phyloP scores from a whole-genome alignment of 192 early-diverging fungal genomes.

The Chytriomyces sp. region DNA sequence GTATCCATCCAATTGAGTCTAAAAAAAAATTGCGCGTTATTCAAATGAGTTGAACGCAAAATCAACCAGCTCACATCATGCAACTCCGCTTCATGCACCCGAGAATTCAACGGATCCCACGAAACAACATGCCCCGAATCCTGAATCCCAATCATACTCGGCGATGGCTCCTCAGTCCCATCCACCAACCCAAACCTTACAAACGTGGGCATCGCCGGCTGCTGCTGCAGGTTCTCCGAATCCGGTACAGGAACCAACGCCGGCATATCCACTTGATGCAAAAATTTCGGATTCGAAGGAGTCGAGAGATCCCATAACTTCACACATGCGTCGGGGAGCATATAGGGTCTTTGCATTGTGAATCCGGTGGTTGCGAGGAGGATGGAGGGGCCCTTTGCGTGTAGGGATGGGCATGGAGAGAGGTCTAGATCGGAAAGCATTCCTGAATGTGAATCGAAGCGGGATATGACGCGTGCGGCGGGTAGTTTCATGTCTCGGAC shows the following conservation, averaged over 20 bases:
- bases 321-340: conserved; percentile 77
- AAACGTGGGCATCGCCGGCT: conserved; percentile 49
- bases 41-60: neutral
- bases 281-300: conserved; percentile 70
- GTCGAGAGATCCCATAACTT: conserved; percentile 84
- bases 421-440: conserved; percentile 78
- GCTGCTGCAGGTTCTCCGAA: conserved; percentile 76
- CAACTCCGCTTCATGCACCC: neutral
- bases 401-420: conserved; percentile 64
- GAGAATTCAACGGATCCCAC: conserved; percentile 23
- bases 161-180: conserved; percentile 74
- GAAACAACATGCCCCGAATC: conserved; percentile 41
- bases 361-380: conserved; percentile 31
- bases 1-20: conserved; percentile 45
- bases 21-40: neutral
- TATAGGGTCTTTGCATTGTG: conserved; percentile 50
- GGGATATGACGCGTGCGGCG: conserved; percentile 57
- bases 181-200: conserved; percentile 67
- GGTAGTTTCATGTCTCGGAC: conserved; percentile 71
- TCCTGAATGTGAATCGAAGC: conserved; percentile 76
- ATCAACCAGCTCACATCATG: neutral
- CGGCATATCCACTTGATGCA: conserved; percentile 21
- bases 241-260: conserved; percentile 71
- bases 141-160: conserved; percentile 57
- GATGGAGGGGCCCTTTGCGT: conserved; percentile 41